phyloP scores from a whole-genome alignment of 805 yeast species.

The Wickerhamomyces queroliae region DNA sequence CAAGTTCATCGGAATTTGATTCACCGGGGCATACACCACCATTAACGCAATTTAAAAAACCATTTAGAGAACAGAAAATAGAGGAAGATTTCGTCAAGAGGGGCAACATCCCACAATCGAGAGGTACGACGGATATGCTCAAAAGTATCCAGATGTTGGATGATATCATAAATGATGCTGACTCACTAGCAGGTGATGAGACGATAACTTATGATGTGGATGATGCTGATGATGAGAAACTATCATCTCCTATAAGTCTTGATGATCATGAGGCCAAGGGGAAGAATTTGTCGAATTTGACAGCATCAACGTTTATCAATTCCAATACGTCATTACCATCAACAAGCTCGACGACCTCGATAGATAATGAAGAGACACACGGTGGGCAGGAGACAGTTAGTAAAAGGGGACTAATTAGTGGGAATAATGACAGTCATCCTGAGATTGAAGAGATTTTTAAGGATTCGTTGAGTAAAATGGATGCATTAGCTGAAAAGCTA shows the following conservation, averaged over 20 bases:
- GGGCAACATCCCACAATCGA: conserved; percentile 32
- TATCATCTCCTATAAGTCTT: conserved; percentile 18
- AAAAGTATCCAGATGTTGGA: conserved; percentile 30
- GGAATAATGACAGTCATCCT: too few species aligned
- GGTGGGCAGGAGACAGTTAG: too few species aligned
- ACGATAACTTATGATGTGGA: conserved; percentile 11
- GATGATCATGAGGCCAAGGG: conserved; percentile 7
- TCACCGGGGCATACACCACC: conserved; percentile 27
- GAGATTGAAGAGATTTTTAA: conserved; percentile 47
- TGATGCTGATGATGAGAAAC: conserved; percentile 8
- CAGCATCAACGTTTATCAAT: conserved; percentile 20
- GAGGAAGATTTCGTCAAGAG: conserved; percentile 12
- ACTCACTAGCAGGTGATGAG: conserved; percentile 5
- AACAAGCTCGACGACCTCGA: conserved; percentile 9
- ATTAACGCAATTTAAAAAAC: conserved; percentile 10
- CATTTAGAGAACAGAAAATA: conserved; percentile 7
- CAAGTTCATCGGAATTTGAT: conserved; percentile 39
- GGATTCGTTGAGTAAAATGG: conserved; percentile 48
- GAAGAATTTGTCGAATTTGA: conserved; percentile 14
- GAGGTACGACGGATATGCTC: conserved; percentile 35
- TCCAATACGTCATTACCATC: conserved; percentile 18
- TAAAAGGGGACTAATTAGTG: too few species aligned
- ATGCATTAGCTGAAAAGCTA: conserved; percentile 25
- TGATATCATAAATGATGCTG: conserved; percentile 24
- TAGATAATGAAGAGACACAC: conserved; percentile 10